Percentiles rank a stretch among this genome's conserved stretches.
phyloP scores from a whole-genome alignment of 163 green algal genomes.

The Volvox carteri region DNA sequence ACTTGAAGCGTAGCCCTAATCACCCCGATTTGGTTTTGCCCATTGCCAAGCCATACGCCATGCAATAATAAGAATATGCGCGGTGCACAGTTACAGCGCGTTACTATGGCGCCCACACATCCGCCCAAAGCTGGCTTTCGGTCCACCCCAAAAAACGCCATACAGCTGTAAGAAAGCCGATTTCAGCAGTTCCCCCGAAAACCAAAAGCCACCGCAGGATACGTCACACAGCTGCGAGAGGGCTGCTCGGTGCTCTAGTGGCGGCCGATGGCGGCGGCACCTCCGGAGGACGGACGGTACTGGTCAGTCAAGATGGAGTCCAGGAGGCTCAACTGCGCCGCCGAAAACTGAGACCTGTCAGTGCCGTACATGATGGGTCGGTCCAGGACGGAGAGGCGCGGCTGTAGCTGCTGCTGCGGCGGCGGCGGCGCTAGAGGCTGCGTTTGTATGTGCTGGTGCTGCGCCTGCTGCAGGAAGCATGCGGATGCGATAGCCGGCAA shows the following conservation, averaged over 20 bases:
- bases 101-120: too few relatives aligned
- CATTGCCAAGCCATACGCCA: too few relatives aligned
- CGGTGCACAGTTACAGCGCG: too few relatives aligned
- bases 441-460: neutral
- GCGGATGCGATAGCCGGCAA: neutral
- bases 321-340: conserved; percentile 42
- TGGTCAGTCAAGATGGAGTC: conserved; percentile 43
- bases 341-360: conserved; percentile 40
- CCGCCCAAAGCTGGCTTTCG: too few relatives aligned
- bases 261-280: neutral
- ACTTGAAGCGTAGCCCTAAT: too few relatives aligned
- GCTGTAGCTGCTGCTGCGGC: neutral
- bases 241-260: conserved; percentile 9
- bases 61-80: too few relatives aligned
- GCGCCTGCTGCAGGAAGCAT: neutral
- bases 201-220: too few relatives aligned
- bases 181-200: too few relatives aligned
- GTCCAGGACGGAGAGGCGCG: conserved; percentile 37
- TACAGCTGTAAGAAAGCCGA: too few relatives aligned
- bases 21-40: too few relatives aligned
- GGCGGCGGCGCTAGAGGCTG: conserved; percentile 11
- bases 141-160: too few relatives aligned
- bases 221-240: too few relatives aligned
- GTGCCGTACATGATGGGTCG: conserved; percentile 53
- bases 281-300: conserved; percentile 8